Evolutionary conservation across 805 yeast genomes (phyloP).

Genomic region (Candida golubevii): DNA sequence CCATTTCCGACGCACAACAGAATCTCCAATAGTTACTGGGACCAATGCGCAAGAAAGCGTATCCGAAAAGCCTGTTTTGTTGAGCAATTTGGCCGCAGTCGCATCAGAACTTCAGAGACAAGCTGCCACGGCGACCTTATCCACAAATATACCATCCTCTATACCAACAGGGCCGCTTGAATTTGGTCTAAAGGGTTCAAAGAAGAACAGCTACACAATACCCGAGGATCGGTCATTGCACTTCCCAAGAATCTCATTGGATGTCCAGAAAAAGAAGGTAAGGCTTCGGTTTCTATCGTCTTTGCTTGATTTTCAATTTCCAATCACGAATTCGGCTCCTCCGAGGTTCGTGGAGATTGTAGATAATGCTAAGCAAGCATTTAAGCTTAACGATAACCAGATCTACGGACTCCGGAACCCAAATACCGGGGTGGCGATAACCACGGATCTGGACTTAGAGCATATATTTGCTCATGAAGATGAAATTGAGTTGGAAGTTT

Average conservation of each 20-base stretch:
- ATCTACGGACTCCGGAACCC: conserved; percentile 26
- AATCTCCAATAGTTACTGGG: not conserved
- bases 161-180: not conserved
- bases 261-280: conserved; percentile 24
- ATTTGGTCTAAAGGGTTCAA: no score
- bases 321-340: conserved; percentile 63
- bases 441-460: conserved; percentile 36
- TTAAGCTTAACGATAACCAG: conserved; percentile 35
- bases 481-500: conserved; percentile 34
- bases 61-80: conserved; percentile 2
- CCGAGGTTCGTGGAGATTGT: conserved; percentile 78
- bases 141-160: not conserved
- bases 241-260: not conserved
- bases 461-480: conserved; percentile 30
- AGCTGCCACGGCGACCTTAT: not conserved
- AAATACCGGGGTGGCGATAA: conserved; percentile 23
- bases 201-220: not conserved
- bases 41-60: not conserved
- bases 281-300: conserved; percentile 49
- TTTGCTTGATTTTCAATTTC: conserved; percentile 60
- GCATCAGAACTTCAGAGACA: conserved; percentile 25
- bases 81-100: conserved; percentile 29
- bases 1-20: conserved; percentile 20
- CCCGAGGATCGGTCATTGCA: no score
- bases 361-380: conserved; percentile 71